phyloP scores from a whole-genome alignment of 768 basidiomycete genomes.

The Botryobasidium botryosum region DNA sequence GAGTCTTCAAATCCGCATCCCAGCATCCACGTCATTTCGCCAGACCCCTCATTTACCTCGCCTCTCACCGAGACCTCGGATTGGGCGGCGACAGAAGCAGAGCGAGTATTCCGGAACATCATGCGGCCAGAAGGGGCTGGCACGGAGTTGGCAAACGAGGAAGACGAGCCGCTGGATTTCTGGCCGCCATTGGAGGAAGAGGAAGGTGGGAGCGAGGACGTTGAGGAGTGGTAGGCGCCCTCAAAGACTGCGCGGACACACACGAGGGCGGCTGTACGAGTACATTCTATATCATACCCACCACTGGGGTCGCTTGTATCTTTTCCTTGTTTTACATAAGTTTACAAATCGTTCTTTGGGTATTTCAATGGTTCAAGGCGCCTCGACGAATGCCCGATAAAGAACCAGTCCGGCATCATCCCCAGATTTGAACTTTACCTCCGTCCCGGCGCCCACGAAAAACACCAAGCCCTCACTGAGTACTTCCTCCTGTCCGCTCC shows the following conservation, averaged over 20 bases:
- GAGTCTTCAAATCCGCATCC: background rate
- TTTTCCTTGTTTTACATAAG: too few relatives aligned
- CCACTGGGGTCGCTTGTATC: too few relatives aligned
- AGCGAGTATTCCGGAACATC: constrained; percentile 37
- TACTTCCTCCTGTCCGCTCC: constrained; percentile 29
- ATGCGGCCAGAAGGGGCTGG: too few relatives aligned
- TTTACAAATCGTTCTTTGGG: too few relatives aligned
- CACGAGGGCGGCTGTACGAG: too few relatives aligned
- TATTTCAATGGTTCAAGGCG: background rate
- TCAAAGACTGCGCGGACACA: too few relatives aligned
- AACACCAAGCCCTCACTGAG: constrained; percentile 53
- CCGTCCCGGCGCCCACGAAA: constrained; percentile 61
- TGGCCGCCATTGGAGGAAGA: too few relatives aligned
- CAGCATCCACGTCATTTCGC: background rate
- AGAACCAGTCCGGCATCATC: constrained; percentile 28
- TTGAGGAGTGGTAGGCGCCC: too few relatives aligned
- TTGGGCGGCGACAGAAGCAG: constrained; percentile 36
- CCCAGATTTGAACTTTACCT: constrained; percentile 31
- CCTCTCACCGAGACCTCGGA: constrained; percentile 40
- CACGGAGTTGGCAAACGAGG: too few relatives aligned
- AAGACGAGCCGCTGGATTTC: too few relatives aligned
- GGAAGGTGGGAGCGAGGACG: too few relatives aligned
- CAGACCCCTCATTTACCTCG: constrained; percentile 18
- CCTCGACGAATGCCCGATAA: constrained; percentile 43
- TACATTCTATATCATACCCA: too few relatives aligned